A percentile compares a stretch with the other conserved stretches of the same genome.
Conservation (phyloP, 2,329 filamentous ascomycete species). For the Penicillium sumatraense region DNA sequence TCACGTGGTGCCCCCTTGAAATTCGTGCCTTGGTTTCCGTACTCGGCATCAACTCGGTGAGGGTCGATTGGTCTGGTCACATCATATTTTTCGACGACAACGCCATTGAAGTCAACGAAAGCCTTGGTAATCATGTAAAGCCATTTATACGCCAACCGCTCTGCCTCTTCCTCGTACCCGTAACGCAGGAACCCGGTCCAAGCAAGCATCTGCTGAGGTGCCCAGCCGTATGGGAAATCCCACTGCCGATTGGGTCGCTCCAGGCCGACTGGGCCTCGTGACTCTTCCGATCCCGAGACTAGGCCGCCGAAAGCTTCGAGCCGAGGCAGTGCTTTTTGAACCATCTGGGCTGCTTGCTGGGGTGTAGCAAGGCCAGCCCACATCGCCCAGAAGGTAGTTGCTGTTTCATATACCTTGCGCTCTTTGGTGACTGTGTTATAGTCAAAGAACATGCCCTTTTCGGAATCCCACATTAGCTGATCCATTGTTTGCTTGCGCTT, state of each 20-base stretch:
- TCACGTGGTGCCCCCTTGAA: constrained; percentile 96
- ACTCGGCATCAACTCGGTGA: constrained; percentile 93
- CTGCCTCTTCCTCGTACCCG: constrained; percentile 86
- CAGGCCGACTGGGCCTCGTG: constrained; percentile 77
- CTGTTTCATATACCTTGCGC: constrained; percentile 83
- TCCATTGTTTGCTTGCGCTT: constrained; percentile 84
- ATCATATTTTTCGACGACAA: constrained; percentile 98
- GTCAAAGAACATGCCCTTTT: constrained; percentile 96
- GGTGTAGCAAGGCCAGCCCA: constrained; percentile 91
- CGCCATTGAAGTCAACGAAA: constrained; percentile 97
- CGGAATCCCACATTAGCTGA: constrained; percentile 90
- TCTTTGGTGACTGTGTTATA: constrained; percentile 85
- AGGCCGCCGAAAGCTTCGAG: constrained; percentile 89
- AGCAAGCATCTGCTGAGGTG: constrained; percentile 96
- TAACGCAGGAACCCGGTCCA: constrained; percentile 94
- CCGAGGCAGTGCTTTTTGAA: constrained; percentile 78
- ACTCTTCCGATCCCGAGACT: constrained; percentile 86
- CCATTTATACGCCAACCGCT: constrained; percentile 93
- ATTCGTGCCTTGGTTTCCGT: constrained; percentile 93
- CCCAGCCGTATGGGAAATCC: constrained; percentile 99
- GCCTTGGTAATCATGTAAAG: constrained; percentile 98
- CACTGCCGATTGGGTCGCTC: constrained; percentile 93
- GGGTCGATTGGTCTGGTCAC: constrained; percentile 89
- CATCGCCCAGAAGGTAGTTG: constrained; percentile 95
- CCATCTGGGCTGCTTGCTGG: constrained; percentile 81